Evolutionary conservation across 345 rosid species (phyloP).

Genomic region (Populus deltoides): DNA sequence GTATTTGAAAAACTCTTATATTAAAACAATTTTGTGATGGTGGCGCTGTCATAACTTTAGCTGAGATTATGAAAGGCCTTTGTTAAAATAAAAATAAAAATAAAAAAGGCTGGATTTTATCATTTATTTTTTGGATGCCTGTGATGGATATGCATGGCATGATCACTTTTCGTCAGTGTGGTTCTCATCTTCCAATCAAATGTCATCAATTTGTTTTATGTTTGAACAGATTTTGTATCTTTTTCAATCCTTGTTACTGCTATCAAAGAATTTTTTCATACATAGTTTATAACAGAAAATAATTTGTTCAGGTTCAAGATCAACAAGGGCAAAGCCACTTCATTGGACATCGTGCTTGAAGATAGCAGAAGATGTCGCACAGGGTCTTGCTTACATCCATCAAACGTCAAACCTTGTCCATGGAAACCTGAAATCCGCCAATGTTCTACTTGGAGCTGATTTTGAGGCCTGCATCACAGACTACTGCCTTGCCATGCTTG

Average conservation of each 20-base stretch:
- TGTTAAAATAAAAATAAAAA: too few relatives aligned
- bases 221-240: background rate
- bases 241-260: background rate
- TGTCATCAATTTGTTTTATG: too few relatives aligned
- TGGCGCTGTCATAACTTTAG: too few relatives aligned
- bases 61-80: too few relatives aligned
- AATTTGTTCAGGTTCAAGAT: conserved; percentile 68
- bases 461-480: conserved; percentile 93
- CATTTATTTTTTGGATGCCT: too few relatives aligned
- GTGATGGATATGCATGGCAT: too few relatives aligned
- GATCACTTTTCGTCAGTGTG: too few relatives aligned
- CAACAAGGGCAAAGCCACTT: conserved; percentile 78
- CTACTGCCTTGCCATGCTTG: conserved; percentile 65
- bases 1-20: too few relatives aligned
- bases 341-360: conserved; percentile 97
- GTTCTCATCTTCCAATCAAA: too few relatives aligned
- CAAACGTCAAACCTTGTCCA: conserved; percentile 75
- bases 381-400: conserved; percentile 85
- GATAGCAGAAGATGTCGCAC: conserved; percentile 95
- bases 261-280: background rate
- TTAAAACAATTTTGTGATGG: too few relatives aligned
- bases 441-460: conserved; percentile 82
- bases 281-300: background rate
- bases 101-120: too few relatives aligned
- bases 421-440: conserved; percentile 82